Evolutionary conservation across 2,329 filamentous ascomycete genomes (phyloP).

Genomic region (Epichloe scottii): DNA sequence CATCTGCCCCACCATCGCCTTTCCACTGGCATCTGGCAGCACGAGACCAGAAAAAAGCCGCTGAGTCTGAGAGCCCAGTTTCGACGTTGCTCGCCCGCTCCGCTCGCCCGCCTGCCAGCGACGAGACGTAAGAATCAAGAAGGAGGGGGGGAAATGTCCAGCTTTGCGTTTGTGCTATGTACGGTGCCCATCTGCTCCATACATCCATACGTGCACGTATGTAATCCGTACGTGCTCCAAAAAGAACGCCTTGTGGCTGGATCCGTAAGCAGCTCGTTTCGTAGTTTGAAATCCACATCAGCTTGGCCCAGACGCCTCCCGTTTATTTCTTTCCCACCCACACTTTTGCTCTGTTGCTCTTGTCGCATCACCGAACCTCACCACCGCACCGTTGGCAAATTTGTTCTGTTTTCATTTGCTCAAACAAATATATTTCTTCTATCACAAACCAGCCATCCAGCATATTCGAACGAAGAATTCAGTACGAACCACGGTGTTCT

Average conservation of each 20-base stretch:
- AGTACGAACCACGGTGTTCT: background rate
- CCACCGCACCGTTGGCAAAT: background rate
- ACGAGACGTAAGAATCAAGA: background rate
- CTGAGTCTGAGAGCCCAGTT: background rate
- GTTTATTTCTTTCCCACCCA: background rate
- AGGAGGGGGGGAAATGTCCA: no score
- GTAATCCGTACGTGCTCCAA: no score
- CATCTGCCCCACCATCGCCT: background rate
- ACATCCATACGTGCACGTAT: no score
- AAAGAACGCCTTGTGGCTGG: background rate
- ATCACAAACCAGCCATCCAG: background rate
- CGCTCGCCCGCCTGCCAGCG: background rate
- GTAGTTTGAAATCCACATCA: background rate
- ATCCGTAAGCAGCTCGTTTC: background rate
- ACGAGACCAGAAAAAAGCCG: background rate
- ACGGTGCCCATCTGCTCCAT: no score
- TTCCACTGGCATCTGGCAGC: background rate
- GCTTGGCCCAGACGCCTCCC: background rate
- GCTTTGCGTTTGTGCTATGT: no score
- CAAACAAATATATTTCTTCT: background rate
- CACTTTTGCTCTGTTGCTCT: background rate
- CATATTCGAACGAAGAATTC: background rate
- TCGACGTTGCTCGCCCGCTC: background rate
- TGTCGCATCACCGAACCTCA: background rate
- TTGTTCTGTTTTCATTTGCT: background rate